Conservation (phyloP, 2,329 filamentous ascomycete genomes). For the Scorias spongiosa region DNA sequence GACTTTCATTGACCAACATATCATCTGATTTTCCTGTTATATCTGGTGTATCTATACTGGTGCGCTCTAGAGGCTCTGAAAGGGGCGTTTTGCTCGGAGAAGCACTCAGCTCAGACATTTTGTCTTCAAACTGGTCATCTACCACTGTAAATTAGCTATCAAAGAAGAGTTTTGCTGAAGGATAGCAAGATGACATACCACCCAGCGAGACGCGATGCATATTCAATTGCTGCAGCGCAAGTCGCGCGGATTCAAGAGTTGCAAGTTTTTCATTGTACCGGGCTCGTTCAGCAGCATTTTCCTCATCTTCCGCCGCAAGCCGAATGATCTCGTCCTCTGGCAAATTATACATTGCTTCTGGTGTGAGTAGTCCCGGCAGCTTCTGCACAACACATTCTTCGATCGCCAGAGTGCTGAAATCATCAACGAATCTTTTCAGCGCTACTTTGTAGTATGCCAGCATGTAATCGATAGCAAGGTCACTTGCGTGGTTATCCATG, state of each 20-base stretch:
- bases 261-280: neutral
- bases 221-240: neutral
- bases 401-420: constrained; percentile 24
- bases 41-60: too few species aligned
- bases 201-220: constrained; percentile 4
- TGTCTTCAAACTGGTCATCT: too few species aligned
- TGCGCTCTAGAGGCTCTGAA: too few species aligned
- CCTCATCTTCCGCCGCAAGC: neutral
- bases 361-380: constrained; percentile 5
- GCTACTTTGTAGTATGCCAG: constrained; percentile 24
- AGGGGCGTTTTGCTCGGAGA: too few species aligned
- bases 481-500: constrained; percentile 18
- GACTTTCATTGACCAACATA: too few species aligned
- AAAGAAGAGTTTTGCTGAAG: too few species aligned
- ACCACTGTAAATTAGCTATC: too few species aligned
- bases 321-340: neutral
- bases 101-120: too few species aligned
- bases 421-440: constrained; percentile 25
- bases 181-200: neutral
- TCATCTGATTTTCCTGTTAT: too few species aligned
- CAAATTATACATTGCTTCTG: neutral
- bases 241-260: neutral
- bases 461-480: constrained; percentile 17
- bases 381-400: constrained; percentile 20
- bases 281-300: neutral